A percentile compares a stretch with the other conserved stretches of the same genome.
These are phyloP conservation scores for Cryphonectria nitschkei DNA, from an alignment of 2,329 filamentous ascomycete genomes.

Conservation along the genomic window DNA sequence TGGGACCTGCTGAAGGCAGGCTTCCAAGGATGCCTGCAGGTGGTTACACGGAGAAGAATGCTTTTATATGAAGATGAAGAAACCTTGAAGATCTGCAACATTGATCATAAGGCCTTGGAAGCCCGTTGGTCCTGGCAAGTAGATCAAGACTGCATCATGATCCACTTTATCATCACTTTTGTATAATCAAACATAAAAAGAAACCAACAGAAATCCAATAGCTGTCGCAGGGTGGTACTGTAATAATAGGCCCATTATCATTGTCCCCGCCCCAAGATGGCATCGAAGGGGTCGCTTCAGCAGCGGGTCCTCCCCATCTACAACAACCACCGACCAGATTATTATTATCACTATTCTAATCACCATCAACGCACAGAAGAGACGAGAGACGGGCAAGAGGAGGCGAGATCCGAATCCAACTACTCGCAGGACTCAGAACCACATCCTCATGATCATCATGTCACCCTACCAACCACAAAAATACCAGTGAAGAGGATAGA, in stretches of 20 bases:
- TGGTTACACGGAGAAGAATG: background rate
- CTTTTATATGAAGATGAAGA: background rate
- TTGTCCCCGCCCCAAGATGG: background rate
- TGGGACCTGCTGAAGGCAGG: background rate
- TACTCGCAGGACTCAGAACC: background rate
- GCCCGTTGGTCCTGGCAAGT: background rate
- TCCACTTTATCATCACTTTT: background rate
- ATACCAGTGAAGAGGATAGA: background rate
- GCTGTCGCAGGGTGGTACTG: background rate
- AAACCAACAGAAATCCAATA: background rate
- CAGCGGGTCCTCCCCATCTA: background rate
- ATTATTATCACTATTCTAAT: background rate
- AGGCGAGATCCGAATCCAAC: constrained; percentile 1
- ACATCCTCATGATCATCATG: background rate
- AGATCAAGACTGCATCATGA: background rate
- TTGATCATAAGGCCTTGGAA: background rate
- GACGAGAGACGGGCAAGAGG: background rate
- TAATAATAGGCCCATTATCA: background rate
- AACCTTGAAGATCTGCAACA: background rate
- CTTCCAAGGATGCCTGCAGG: background rate
- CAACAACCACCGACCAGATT: background rate
- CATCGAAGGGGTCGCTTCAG: background rate
- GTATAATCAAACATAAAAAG: background rate
- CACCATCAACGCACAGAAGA: background rate
- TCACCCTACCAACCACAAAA: background rate